Conservation (phyloP, 805 yeast genomes). For the Starmerella cellae region DNA sequence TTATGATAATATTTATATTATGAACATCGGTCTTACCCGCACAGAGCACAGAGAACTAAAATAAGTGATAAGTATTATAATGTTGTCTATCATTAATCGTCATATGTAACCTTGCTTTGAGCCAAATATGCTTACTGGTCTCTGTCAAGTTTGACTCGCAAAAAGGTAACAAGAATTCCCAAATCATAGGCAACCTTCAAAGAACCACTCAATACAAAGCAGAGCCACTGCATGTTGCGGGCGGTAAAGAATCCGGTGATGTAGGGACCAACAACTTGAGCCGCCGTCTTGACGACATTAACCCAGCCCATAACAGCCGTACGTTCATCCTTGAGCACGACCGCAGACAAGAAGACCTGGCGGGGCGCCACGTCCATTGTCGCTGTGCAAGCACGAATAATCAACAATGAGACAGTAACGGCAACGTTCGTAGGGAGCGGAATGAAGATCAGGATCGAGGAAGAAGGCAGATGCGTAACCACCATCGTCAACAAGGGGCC, state of each 20-base stretch:
- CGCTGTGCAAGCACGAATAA: conserved; percentile 46
- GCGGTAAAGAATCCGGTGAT: conserved; percentile 62
- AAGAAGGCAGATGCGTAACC: conserved; percentile 64
- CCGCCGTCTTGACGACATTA: conserved; percentile 70
- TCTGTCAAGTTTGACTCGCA: conserved; percentile 13
- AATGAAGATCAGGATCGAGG: conserved; percentile 42
- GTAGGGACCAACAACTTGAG: conserved; percentile 65
- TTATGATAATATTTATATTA: no score
- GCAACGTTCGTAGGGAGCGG: conserved; percentile 35
- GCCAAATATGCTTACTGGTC: conserved; percentile 1
- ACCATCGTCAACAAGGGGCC: conserved; percentile 73
- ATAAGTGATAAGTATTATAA: no score
- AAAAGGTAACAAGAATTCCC: conserved; percentile 22
- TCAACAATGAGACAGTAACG: conserved; percentile 38
- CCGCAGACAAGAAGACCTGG: conserved; percentile 59
- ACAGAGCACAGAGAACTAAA: no score
- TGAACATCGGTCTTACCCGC: no score
- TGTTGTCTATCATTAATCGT: no score
- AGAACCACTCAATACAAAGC: conserved; percentile 28
- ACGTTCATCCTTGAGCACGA: conserved; percentile 51
- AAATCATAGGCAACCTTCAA: conserved; percentile 28
- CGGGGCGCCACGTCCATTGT: conserved; percentile 88
- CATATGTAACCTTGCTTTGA: no score
- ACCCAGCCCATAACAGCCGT: conserved; percentile 75
- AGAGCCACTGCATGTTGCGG: conserved; percentile 23